Evolutionary conservation across 306 rosid species (phyloP), one percentile per base, ranked within the genome.

Genomic region (Arachis hypogaea): DNA sequence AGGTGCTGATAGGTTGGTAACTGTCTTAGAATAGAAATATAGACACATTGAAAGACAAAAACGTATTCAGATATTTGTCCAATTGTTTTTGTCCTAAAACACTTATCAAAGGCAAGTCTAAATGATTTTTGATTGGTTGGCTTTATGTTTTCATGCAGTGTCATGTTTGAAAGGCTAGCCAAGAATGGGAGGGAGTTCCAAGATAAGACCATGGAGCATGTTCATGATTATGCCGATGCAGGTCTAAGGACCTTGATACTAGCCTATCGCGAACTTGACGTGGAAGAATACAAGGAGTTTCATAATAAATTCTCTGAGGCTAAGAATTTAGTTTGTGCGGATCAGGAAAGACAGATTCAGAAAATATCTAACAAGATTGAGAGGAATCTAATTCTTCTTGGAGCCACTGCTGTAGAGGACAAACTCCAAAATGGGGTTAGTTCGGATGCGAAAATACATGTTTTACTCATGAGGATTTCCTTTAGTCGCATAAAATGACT

Each of bases 361-460:
- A 90, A 86, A 74, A 29, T 84, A 55, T 81, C 97, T 16, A 96
- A 94, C 40, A 83, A 77, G 56, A 76, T 92, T 46, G 99, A 94
- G 77, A 85, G 70, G 81, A 85, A 83, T 80, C 73, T 94, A 49
- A 88, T 86, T 74, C 99, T 94, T 87, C 96, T 94, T 14, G 99
- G 99, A 43, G 95, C 97, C 62, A 92, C 99, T 78, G 97, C 99
- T 59, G 97, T 94, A 14, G 99, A 94, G 88, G 99, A 94, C 90
- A 94, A 90, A 82, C 99, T 94, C 76, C 99, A 94, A 88, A 78
- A 82, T 72, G 99, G 99, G 97, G 99, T 95, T 58, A 54, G 96
- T 87, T 77, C 40, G 69, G 74, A 46, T 50, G 4, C 56, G 38
- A 33, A 70, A 82, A 52, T 43, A 51, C 43, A 5, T n/a, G 16